A percentile compares a stretch with the other conserved stretches of the same genome.
These are phyloP conservation scores for Aspergillus sp. DNA, from an alignment of 2,329 filamentous ascomycete genomes.

Conservation along the genomic window DNA sequence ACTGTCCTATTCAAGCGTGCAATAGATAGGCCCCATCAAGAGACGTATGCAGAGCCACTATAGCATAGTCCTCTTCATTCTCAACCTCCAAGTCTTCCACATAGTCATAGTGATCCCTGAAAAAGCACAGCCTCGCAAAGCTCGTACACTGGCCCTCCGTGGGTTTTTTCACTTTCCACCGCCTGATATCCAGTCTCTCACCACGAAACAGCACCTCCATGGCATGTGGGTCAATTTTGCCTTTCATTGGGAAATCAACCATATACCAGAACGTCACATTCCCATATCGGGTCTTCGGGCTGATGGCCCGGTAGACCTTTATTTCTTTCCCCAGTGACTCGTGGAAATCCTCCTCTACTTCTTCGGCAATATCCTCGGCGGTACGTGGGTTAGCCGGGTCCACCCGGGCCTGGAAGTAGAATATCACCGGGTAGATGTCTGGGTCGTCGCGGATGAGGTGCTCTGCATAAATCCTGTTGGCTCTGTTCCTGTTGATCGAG, in stretches of 20 bases:
- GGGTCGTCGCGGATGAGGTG: background rate
- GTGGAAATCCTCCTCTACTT: background rate
- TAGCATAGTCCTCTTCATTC: too few relatives aligned
- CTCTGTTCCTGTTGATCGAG: background rate
- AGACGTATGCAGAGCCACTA: too few relatives aligned
- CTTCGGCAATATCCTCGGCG: too few relatives aligned
- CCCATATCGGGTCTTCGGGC: too few relatives aligned
- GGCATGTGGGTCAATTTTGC: background rate
- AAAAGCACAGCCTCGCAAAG: background rate
- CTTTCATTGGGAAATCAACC: background rate
- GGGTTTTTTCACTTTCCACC: background rate
- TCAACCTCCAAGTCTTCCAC: background rate
- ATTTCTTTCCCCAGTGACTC: background rate
- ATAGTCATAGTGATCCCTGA: background rate
- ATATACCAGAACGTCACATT: background rate
- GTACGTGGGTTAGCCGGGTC: too few relatives aligned
- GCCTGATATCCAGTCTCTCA: background rate
- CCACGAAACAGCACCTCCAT: background rate
- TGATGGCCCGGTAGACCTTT: background rate
- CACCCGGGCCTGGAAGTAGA: background rate
- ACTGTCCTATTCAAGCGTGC: too few relatives aligned
- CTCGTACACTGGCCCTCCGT: background rate
- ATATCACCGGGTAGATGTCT: background rate
- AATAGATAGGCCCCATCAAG: too few relatives aligned
- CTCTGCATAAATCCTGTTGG: background rate